Evolutionary conservation across 2,329 filamentous ascomycete species (phyloP).

Genomic region (Fusarium neocosmosporiellum): DNA sequence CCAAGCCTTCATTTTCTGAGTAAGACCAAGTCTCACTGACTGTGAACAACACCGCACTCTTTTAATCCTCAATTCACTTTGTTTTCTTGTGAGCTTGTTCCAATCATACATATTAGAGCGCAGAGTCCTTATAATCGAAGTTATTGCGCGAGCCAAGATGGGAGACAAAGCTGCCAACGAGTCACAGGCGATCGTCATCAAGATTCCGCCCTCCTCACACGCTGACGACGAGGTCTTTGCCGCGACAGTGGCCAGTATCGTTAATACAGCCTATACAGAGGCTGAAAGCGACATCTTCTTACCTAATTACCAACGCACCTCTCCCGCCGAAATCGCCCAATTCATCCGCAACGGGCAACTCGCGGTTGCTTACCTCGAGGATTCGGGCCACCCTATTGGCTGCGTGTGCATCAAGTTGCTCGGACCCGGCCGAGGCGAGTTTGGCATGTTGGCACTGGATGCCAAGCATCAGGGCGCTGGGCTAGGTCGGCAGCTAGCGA

Average conservation of each 20-base stretch:
- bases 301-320: slow-evolving; percentile 43
- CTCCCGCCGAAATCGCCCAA: slow-evolving; percentile 28
- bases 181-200: slow-evolving; percentile 19
- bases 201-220: slow-evolving; percentile 27
- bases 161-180: not conserved
- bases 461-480: slow-evolving; percentile 37
- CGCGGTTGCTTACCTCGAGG: slow-evolving; percentile 36
- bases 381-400: slow-evolving; percentile 30
- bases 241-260: slow-evolving; percentile 31
- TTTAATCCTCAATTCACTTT: not conserved
- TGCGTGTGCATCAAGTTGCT: slow-evolving; percentile 43
- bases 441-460: slow-evolving; percentile 46
- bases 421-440: slow-evolving; percentile 35
- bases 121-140: not conserved
- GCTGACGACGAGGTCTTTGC: slow-evolving; percentile 33
- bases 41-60: not conserved
- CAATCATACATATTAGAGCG: not conserved
- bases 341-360: slow-evolving; percentile 38
- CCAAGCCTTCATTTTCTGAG: not conserved
- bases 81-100: not conserved
- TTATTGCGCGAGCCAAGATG: not conserved
- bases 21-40: not conserved
- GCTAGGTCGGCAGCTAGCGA: slow-evolving; percentile 38
- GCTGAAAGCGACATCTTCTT: slow-evolving; percentile 44
- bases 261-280: slow-evolving; percentile 43